These are phyloP conservation scores for Solanum dulcamara DNA, from an alignment of 257 asterid species.

Conservation along the genomic window DNA sequence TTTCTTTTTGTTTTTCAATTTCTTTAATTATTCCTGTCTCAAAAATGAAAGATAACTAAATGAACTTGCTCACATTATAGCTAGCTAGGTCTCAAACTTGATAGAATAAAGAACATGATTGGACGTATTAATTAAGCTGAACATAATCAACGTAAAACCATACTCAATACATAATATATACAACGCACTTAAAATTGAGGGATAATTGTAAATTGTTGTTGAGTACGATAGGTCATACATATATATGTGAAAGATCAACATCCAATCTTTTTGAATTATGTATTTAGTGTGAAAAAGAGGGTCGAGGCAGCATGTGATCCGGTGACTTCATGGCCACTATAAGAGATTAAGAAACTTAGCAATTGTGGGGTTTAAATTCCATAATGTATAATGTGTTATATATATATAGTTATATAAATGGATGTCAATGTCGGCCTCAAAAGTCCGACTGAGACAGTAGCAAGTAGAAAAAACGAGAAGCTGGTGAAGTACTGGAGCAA, in stretches of 20 bases:
- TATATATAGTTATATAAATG: neutral
- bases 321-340: slow-evolving; percentile 61
- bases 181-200: neutral
- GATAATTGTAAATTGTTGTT: neutral
- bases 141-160: neutral
- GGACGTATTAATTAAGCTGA: no score
- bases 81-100: neutral
- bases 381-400: neutral
- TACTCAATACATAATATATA: neutral
- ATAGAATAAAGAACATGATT: neutral
- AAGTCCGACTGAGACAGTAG: slow-evolving; percentile 8
- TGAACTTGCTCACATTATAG: neutral
- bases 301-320: slow-evolving; percentile 63
- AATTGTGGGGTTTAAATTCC: slow-evolving; percentile 25
- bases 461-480: slow-evolving; percentile 4
- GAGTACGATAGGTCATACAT: neutral
- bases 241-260: neutral
- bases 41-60: neutral
- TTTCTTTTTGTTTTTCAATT: neutral
- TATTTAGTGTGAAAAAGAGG: slow-evolving; percentile 26
- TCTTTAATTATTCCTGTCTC: neutral
- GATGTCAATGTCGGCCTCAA: slow-evolving; percentile 13
- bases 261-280: neutral
- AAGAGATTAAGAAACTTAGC: neutral
- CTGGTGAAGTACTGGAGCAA: neutral